A percentile compares a stretch with the other conserved stretches of the same genome.
Evolutionary conservation across 2,329 filamentous ascomycete genomes (phyloP).

Genomic region (Ophiocordyceps camponoti-leonardi): DNA sequence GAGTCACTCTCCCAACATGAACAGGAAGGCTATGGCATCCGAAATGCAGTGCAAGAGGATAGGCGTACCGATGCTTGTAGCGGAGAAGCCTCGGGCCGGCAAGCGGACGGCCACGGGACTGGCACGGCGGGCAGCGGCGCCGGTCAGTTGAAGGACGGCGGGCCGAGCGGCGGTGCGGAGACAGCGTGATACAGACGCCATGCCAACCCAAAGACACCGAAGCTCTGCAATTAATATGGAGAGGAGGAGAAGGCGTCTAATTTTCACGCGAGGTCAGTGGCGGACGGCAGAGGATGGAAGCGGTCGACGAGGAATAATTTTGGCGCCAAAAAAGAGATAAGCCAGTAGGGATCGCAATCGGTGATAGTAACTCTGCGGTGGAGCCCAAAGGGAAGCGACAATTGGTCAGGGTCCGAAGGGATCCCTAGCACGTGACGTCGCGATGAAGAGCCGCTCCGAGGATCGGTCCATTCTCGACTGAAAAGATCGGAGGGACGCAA

Average conservation of each 20-base stretch:
- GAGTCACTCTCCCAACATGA: neutral
- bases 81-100: conserved; percentile 22
- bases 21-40: neutral
- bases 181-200: conserved; percentile 41
- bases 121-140: conserved; percentile 20
- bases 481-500: neutral
- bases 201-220: conserved; percentile 8
- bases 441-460: neutral
- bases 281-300: neutral
- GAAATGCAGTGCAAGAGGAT: neutral
- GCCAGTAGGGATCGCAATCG: neutral
- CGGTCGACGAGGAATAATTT: neutral
- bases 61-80: conserved; percentile 18
- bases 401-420: neutral
- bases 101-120: conserved; percentile 19
- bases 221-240: neutral
- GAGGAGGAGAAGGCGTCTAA: neutral
- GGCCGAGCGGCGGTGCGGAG: conserved; percentile 20
- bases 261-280: neutral
- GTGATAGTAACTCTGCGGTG: neutral
- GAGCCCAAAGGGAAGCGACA: neutral
- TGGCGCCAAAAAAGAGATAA: no score
- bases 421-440: neutral
- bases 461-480: neutral
- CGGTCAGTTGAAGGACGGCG: conserved; percentile 10